Evolutionary conservation across 1,284 basidiomycete genomes (phyloP).

Genomic region (Boletus semigastroideus): DNA sequence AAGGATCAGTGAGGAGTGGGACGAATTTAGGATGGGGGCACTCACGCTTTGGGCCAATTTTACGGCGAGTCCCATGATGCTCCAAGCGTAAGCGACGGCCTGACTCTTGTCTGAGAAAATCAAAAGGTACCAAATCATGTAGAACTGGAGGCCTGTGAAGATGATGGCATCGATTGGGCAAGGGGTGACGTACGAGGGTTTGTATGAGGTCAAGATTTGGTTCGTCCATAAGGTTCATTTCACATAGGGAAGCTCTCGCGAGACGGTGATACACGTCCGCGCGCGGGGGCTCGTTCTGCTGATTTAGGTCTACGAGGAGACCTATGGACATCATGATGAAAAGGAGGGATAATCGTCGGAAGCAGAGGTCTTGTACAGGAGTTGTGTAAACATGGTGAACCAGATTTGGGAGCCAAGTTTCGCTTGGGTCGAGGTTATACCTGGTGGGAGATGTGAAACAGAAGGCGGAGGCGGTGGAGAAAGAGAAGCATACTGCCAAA

Average conservation of each 20-base stretch:
- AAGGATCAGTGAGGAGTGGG: slow-evolving; percentile 1
- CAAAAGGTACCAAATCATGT: slow-evolving; percentile 70
- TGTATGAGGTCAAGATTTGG: slow-evolving; percentile 66
- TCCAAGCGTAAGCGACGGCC: slow-evolving; percentile 67
- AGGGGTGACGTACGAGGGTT: slow-evolving; percentile 48
- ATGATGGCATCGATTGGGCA: neutral
- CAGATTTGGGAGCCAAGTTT: slow-evolving; percentile 63
- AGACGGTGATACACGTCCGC: slow-evolving; percentile 69
- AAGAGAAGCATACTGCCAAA: slow-evolving; percentile 58
- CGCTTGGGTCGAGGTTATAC: slow-evolving; percentile 64
- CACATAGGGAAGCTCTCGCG: slow-evolving; percentile 65
- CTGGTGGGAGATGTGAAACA: slow-evolving; percentile 35
- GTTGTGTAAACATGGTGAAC: slow-evolving; percentile 63
- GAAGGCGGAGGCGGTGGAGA: neutral
- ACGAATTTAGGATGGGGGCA: neutral
- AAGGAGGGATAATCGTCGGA: slow-evolving; percentile 59
- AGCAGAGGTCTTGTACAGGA: slow-evolving; percentile 53
- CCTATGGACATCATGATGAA: slow-evolving; percentile 71
- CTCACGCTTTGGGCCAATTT: slow-evolving; percentile 61
- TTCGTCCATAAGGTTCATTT: slow-evolving; percentile 68
- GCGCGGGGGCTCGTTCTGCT: slow-evolving; percentile 49
- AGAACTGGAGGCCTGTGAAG: slow-evolving; percentile 47
- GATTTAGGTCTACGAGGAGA: slow-evolving; percentile 58
- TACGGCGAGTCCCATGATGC: slow-evolving; percentile 60
- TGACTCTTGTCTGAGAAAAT: slow-evolving; percentile 69